Percentiles rank a stretch among this genome's conserved stretches.
Conservation (phyloP, 345 rosid species). For the Eucalyptus victrix region DNA sequence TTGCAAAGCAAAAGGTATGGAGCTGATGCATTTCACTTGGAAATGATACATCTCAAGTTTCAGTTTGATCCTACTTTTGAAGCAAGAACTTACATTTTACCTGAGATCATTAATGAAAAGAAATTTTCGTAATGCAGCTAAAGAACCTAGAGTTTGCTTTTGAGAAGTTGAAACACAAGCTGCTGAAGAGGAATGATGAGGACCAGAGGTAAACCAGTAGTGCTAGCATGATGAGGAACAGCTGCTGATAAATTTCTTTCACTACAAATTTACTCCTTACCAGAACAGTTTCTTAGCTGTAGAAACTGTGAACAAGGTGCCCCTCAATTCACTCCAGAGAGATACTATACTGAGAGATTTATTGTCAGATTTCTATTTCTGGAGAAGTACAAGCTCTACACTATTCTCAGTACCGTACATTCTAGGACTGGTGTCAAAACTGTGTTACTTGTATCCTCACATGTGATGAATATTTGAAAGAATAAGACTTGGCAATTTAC, state of each 20-base stretch:
- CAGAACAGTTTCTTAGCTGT: not conserved
- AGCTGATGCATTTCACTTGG: not conserved
- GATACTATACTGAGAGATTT: not conserved
- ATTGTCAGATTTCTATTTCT: not conserved
- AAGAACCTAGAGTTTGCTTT: slow-evolving; percentile 23
- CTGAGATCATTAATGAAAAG: not conserved
- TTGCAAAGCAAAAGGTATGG: slow-evolving; percentile 41
- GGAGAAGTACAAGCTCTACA: not conserved
- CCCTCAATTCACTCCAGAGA: not conserved
- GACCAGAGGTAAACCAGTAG: not conserved
- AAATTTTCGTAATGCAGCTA: slow-evolving; percentile 18
- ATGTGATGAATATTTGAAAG: slow-evolving; percentile 4
- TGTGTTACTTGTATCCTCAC: not conserved
- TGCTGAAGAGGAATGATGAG: slow-evolving; percentile 4
- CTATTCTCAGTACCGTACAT: not conserved
- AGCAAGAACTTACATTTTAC: not conserved
- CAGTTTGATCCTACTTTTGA: not conserved
- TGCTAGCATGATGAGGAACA: not conserved
- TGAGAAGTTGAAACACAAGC: slow-evolving; percentile 20
- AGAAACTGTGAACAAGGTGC: not conserved
- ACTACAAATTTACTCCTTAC: not conserved
- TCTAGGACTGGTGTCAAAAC: not conserved
- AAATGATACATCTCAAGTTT: not conserved
- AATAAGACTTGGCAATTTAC: not conserved
- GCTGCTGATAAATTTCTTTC: not conserved